Conservation (phyloP, 805 yeast species). For the Saccharomycodes ludwigii region DNA sequence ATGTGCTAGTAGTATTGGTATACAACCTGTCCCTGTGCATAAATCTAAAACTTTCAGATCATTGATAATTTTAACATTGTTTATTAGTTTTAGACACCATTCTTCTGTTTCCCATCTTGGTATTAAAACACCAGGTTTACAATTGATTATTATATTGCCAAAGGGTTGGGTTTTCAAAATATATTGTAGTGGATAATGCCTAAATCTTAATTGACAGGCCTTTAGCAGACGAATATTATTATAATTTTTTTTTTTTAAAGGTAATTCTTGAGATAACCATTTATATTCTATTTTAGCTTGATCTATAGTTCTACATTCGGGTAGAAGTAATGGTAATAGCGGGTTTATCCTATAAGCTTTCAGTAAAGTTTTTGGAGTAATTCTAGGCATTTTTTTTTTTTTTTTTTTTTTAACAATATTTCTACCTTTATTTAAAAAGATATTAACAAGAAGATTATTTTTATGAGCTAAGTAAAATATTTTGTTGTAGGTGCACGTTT, state of each 20-base stretch:
- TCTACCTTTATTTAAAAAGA: background rate
- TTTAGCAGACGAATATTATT: constrained; percentile 11
- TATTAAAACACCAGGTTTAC: constrained; percentile 58
- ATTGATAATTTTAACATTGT: constrained; percentile 5
- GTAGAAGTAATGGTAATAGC: constrained; percentile 16
- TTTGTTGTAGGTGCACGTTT: background rate
- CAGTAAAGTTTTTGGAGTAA: constrained; percentile 9
- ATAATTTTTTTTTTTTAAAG: background rate
- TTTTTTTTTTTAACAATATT: background rate
- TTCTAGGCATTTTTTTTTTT: constrained; percentile 4
- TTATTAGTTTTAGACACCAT: constrained; percentile 46
- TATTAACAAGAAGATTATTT: background rate
- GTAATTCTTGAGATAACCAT: constrained; percentile 13
- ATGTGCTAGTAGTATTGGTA: constrained; percentile 42
- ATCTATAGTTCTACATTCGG: constrained; percentile 16
- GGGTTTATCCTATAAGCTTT: constrained; percentile 10
- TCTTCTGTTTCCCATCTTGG: constrained; percentile 96
- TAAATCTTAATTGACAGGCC: constrained; percentile 44
- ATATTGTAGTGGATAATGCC: constrained; percentile 67
- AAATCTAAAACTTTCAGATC: constrained; percentile 43
- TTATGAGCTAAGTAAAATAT: background rate
- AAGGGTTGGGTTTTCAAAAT: constrained; percentile 81
- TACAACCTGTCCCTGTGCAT: constrained; percentile 86
- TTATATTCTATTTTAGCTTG: constrained; percentile 15
- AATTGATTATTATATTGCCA: constrained; percentile 50